Percentiles rank a stretch among this genome's conserved stretches.
Evolutionary conservation across 1,284 basidiomycete genomes (phyloP).

Genomic region (Heliocybe sulcata): DNA sequence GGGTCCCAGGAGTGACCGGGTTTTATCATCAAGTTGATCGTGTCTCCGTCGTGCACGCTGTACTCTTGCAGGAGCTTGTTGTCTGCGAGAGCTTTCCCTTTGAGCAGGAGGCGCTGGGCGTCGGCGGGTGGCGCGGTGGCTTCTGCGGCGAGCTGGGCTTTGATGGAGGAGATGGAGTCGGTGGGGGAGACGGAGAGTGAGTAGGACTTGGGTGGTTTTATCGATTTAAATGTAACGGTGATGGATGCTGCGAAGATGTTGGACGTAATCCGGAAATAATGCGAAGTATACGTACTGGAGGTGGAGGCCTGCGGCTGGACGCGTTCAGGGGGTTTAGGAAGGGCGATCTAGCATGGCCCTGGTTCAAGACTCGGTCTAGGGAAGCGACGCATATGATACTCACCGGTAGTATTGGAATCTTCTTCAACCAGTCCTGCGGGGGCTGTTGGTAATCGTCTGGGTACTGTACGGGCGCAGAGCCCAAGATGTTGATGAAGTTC

Average conservation of each 20-base stretch:
- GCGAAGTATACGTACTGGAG: constrained; percentile 22
- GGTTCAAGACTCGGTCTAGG: neutral
- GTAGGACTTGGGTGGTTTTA: constrained; percentile 79
- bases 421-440: constrained; percentile 61
- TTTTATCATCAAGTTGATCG: constrained; percentile 80
- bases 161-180: constrained; percentile 76
- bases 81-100: constrained; percentile 88
- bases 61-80: constrained; percentile 86
- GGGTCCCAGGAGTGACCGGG: constrained; percentile 64
- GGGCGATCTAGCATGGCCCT: constrained; percentile 34
- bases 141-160: constrained; percentile 58
- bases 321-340: constrained; percentile 51
- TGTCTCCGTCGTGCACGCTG: constrained; percentile 70
- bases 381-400: constrained; percentile 18
- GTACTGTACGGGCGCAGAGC: constrained; percentile 64
- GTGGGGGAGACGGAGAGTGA: constrained; percentile 64
- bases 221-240: constrained; percentile 77
- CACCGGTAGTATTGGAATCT: constrained; percentile 67
- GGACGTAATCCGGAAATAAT: neutral
- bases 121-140: constrained; percentile 64
- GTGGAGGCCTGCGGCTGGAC: constrained; percentile 27
- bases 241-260: constrained; percentile 38
- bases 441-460: constrained; percentile 74
- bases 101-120: constrained; percentile 78
- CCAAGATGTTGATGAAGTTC: constrained; percentile 63